Evolutionary conservation across 2,329 filamentous ascomycete genomes (phyloP).

Genomic region (Trichoderma lentiforme): DNA sequence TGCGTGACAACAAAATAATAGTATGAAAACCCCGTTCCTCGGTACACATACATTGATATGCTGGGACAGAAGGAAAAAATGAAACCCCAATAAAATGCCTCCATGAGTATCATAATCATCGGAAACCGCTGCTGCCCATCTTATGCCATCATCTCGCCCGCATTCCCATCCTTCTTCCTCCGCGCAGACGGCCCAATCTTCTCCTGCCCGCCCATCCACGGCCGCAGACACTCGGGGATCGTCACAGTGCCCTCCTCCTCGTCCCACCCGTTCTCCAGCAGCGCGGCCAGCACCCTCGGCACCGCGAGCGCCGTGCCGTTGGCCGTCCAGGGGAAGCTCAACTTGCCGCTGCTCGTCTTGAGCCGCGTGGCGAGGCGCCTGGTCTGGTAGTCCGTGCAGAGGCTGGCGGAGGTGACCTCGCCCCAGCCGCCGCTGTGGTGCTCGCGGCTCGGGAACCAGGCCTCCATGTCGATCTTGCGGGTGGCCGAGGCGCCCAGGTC

Average conservation of each 20-base stretch:
- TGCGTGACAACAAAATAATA: background rate
- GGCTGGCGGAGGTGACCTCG: constrained; percentile 84
- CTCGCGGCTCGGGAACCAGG: constrained; percentile 80
- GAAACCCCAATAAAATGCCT: background rate
- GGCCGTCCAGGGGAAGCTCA: constrained; percentile 79
- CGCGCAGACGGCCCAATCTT: constrained; percentile 48
- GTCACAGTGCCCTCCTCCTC: constrained; percentile 62
- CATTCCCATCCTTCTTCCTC: constrained; percentile 26
- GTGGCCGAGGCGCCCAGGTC: constrained; percentile 87
- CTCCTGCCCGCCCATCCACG: constrained; percentile 78
- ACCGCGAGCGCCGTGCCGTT: constrained; percentile 94
- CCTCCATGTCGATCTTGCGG: constrained; percentile 90
- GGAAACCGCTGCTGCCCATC: no score
- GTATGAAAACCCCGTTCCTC: background rate
- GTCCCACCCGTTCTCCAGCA: constrained; percentile 90
- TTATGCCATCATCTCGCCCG: constrained; percentile 8
- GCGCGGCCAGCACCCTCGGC: constrained; percentile 80
- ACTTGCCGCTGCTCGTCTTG: constrained; percentile 49
- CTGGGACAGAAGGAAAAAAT: background rate
- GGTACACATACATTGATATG: background rate
- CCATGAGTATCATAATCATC: background rate
- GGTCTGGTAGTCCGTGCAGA: constrained; percentile 93
- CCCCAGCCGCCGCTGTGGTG: constrained; percentile 61
- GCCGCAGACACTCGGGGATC: constrained; percentile 74
- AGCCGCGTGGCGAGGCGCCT: constrained; percentile 75